Percentiles rank a stretch among this genome's conserved stretches.
Conservation (phyloP, 345 rosid species). For the Sisymbrium irio region DNA sequence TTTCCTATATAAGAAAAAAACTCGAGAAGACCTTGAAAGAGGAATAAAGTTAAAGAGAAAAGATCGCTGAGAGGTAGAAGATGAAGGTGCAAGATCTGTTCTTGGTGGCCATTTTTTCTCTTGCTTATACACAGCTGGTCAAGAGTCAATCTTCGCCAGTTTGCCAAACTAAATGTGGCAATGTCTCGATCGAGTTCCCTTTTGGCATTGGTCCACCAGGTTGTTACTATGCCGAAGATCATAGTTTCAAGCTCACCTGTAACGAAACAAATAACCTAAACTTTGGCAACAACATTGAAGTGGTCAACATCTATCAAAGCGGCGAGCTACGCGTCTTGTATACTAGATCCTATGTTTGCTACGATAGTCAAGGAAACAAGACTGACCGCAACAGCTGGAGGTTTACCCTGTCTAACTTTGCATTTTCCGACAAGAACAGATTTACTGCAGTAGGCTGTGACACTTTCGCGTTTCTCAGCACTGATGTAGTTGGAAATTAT, state of each 20-base stretch:
- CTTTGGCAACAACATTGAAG: background rate
- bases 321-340: slow-evolving; percentile 6
- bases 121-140: background rate
- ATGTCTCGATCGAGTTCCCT: slow-evolving; percentile 36
- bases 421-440: slow-evolving; percentile 20
- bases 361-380: too few species aligned
- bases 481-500: background rate
- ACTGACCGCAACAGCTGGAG: too few species aligned
- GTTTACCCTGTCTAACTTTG: background rate
- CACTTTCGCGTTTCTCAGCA: background rate
- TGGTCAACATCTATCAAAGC: background rate
- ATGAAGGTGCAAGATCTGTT: slow-evolving; percentile 4
- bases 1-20: too few species aligned
- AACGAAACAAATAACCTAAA: background rate
- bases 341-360: background rate
- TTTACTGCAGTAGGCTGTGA: slow-evolving; percentile 39
- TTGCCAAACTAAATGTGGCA: slow-evolving; percentile 34
- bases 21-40: too few species aligned
- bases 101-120: background rate
- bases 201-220: slow-evolving; percentile 34
- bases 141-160: background rate
- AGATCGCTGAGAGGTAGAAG: background rate
- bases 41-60: too few species aligned
- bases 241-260: slow-evolving; percentile 23
- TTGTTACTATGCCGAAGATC: slow-evolving; percentile 24